Conservation (phyloP, 2,329 filamentous ascomycete species). For the Aureobasidium sp. region DNA sequence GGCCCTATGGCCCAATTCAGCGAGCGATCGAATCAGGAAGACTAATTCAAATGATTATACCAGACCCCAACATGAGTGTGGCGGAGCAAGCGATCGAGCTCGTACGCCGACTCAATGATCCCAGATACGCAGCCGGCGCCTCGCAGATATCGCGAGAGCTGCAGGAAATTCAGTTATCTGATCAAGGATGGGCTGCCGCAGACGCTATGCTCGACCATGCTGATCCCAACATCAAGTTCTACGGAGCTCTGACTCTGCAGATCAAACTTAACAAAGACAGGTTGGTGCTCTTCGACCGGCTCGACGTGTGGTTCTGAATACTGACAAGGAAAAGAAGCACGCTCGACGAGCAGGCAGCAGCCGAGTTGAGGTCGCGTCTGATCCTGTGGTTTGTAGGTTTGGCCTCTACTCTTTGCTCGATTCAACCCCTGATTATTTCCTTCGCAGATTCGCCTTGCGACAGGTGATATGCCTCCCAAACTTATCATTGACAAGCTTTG, state of each 20-base stretch:
- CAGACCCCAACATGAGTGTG: not conserved
- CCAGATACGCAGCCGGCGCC: slow-evolving; percentile 36
- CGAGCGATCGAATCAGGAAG: not conserved
- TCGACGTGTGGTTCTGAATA: not conserved
- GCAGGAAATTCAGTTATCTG: slow-evolving; percentile 68
- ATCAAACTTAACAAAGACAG: slow-evolving; percentile 69
- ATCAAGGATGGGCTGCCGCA: slow-evolving; percentile 78
- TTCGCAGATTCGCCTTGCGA: not conserved
- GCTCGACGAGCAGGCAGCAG: slow-evolving; percentile 49
- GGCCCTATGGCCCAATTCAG: not conserved
- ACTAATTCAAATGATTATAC: not conserved
- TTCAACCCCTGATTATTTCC: not conserved
- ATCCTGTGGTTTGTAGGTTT: slow-evolving; percentile 52
- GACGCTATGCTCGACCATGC: slow-evolving; percentile 61
- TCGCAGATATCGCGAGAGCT: slow-evolving; percentile 61
- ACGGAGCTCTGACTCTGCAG: slow-evolving; percentile 84
- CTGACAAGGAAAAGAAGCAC: slow-evolving; percentile 25
- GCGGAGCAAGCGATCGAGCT: slow-evolving; percentile 27
- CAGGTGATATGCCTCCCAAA: slow-evolving; percentile 16
- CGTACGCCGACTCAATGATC: slow-evolving; percentile 44
- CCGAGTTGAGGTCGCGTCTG: slow-evolving; percentile 52
- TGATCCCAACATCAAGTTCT: slow-evolving; percentile 76
- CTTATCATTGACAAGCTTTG: slow-evolving; percentile 67
- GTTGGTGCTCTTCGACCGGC: slow-evolving; percentile 14
- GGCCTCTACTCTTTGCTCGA: not conserved